Evolutionary conservation across 768 basidiomycete genomes (phyloP), one percentile per base, ranked within the genome.

Genomic region (Galerina marginata): DNA sequence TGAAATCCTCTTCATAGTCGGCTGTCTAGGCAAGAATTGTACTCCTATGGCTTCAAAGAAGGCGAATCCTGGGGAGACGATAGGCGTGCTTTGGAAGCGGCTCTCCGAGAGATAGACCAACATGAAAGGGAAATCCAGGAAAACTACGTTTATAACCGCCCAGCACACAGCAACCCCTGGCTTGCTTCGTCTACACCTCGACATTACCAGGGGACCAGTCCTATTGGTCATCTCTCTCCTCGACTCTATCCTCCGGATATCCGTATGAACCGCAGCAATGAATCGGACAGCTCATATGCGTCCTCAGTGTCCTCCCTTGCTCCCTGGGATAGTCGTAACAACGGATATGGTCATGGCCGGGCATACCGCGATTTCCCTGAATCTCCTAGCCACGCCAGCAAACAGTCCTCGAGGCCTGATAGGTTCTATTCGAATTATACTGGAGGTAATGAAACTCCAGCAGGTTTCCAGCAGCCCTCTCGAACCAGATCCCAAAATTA

Each of bases 11-110:
- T 43, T 42, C 15, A 38, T 42, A 70, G 69, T 45, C 65, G 66
- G 23, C 40, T 67, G 11, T 61, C 66, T 7, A 58, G 66, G 12
- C 63, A 63, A 37, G 74, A 75, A 6, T 62, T 73, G 63, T 60
- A 71, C 42, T 63, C 72, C 3, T 72, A 75, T 56, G 72, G 72
- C 3, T 73, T 70, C 58, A 72, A 70, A 55, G 66, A 68, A 29
- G 71, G 72, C 10, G 65, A 72, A 25, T 60, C 69, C 0, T 75
- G 74, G 73, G 69, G 56, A 46, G 69, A 72, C 10, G 70, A 74
- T 40, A 71, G 70, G 33, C 71, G 72, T 15, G 66, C 64, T 14
- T 59, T 75, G 23, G 71, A 73, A 57, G 60, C 64, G 9, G 65
- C 69, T 44, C 70, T 74, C 44, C 61, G 54, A 6, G 66, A 51